A percentile compares a stretch with the other conserved stretches of the same genome.
Conservation (phyloP, 768 basidiomycete species). For the Kwoniella dejecticola region DNA sequence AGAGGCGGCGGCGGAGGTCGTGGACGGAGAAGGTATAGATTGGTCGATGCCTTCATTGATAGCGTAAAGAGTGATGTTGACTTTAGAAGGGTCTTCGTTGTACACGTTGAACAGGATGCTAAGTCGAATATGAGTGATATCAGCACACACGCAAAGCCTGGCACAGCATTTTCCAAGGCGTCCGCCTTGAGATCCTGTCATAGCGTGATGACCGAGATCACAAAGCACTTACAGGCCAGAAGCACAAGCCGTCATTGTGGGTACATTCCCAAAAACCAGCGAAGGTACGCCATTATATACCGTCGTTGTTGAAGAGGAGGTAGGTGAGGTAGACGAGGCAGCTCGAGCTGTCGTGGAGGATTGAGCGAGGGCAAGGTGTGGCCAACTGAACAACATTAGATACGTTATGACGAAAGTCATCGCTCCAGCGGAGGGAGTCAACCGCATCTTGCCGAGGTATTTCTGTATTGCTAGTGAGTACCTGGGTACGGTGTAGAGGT, state of each 20-base stretch:
- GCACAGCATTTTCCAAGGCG: not conserved
- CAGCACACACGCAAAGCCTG: not conserved
- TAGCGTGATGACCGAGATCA: not conserved
- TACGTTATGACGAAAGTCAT: not conserved
- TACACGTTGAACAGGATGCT: conserved; percentile 16
- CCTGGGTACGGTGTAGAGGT: too few species aligned
- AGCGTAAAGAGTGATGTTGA: conserved; percentile 24
- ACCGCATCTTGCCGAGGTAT: not conserved
- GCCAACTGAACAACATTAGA: not conserved
- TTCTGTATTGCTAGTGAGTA: too few species aligned
- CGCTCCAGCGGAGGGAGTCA: not conserved
- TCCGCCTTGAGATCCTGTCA: too few species aligned
- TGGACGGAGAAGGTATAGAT: conserved; percentile 15
- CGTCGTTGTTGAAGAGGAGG: conserved; percentile 3
- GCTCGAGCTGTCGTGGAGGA: not conserved
- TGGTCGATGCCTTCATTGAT: conserved; percentile 27
- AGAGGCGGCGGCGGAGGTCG: conserved; percentile 4
- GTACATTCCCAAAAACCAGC: conserved; percentile 12
- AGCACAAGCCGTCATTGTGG: conserved; percentile 20
- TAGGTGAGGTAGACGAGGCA: not conserved
- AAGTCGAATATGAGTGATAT: not conserved
- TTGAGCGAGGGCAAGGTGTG: conserved; percentile 7
- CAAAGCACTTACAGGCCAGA: not conserved
- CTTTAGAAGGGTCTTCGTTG: conserved; percentile 18
- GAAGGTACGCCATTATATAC: conserved; percentile 16